Evolutionary conservation across 2,329 filamentous ascomycete genomes (phyloP).

Genomic region (Alternaria alternata): DNA sequence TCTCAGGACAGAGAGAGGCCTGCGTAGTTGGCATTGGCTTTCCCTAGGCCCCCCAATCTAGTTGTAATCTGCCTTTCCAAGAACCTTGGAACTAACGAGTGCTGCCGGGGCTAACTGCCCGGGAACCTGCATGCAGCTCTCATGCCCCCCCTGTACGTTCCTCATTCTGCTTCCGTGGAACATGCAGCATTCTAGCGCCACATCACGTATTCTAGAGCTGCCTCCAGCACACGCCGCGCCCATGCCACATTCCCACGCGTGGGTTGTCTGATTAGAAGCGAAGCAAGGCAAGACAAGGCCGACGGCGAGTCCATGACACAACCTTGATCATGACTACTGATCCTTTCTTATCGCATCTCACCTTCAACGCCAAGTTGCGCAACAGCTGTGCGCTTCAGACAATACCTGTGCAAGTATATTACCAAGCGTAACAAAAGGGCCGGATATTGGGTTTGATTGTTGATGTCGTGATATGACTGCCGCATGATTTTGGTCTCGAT

Average conservation of each 20-base stretch:
- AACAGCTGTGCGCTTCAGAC: background rate
- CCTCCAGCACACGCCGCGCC: background rate
- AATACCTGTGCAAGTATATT: background rate
- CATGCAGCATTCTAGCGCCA: slow-evolving; percentile 6
- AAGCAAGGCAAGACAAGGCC: background rate
- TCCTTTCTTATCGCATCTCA: background rate
- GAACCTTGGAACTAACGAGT: slow-evolving; percentile 3
- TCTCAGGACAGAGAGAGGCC: background rate
- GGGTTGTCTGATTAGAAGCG: background rate
- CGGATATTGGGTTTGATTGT: background rate
- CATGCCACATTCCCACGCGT: background rate
- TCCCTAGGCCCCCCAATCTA: background rate
- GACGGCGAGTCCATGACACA: background rate
- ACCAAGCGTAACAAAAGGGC: background rate
- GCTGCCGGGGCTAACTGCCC: slow-evolving; percentile 3
- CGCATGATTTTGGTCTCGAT: background rate
- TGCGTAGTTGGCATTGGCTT: background rate
- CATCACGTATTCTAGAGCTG: slow-evolving; percentile 5
- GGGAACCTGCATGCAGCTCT: slow-evolving; percentile 5
- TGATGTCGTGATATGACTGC: background rate
- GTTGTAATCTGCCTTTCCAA: slow-evolving; percentile 4
- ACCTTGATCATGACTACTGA: background rate
- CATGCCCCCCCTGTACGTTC: background rate
- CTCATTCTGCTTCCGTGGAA: slow-evolving; percentile 2
- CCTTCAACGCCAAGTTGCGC: background rate